A percentile compares a stretch with the other conserved stretches of the same genome.
These are phyloP conservation scores for Isatis lusitanica DNA, from an alignment of 441 rosid genomes.

Conservation along the genomic window DNA sequence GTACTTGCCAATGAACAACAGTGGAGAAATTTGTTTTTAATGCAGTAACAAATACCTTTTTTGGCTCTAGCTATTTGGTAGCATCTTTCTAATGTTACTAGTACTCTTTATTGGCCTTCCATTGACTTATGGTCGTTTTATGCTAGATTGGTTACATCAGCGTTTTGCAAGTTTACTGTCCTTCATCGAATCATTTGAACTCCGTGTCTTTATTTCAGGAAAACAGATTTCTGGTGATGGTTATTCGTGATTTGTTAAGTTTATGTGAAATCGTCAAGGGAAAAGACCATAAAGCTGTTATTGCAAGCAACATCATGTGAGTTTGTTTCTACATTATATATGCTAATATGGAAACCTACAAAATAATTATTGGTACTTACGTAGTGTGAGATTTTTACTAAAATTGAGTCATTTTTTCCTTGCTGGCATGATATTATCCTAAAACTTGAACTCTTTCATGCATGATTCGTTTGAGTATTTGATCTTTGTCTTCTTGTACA, in stretches of 20 bases:
- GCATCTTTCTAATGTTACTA: background rate
- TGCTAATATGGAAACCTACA: background rate
- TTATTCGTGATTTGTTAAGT: conserved; percentile 92
- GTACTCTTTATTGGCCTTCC: background rate
- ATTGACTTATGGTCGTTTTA: background rate
- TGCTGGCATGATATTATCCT: conserved; percentile 6
- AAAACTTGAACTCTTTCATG: background rate
- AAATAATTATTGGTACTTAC: background rate
- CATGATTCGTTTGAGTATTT: conserved; percentile 12
- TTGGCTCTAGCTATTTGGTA: background rate
- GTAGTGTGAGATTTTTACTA: conserved; percentile 7
- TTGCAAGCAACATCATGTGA: conserved; percentile 99
- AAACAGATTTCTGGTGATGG: conserved; percentile 98
- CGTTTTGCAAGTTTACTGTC: background rate
- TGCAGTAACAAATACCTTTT: background rate
- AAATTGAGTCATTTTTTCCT: background rate
- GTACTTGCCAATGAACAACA: background rate
- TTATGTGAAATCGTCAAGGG: conserved; percentile 98
- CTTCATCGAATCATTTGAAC: background rate
- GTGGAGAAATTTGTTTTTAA: conserved; percentile 9
- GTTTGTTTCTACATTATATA: conserved; percentile 31
- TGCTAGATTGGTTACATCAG: conserved; percentile 1
- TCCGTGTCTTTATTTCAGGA: conserved; percentile 56
- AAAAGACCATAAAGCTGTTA: conserved; percentile 98
- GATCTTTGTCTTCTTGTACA: conserved; percentile 1